These are phyloP conservation scores for Rhododendron kiyosumense DNA, from an alignment of 148 eudicot species.

Conservation along the genomic window DNA sequence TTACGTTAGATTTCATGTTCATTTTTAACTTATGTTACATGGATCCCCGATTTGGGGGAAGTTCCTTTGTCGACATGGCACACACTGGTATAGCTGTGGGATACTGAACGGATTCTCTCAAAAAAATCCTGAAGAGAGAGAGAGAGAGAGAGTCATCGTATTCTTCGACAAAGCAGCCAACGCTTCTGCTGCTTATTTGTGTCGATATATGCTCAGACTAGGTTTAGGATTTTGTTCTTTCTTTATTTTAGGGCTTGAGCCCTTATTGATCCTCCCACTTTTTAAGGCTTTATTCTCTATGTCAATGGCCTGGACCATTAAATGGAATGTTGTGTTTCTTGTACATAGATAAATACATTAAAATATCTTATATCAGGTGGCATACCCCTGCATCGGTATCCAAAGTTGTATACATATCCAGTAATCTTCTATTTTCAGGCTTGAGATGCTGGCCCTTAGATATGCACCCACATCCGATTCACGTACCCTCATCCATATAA, in stretches of 20 bases:
- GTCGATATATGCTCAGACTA: not conserved
- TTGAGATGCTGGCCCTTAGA: not conserved
- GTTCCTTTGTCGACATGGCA: not conserved
- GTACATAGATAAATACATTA: no score
- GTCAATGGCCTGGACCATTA: not conserved
- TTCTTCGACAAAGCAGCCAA: not conserved
- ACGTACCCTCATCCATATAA: not conserved
- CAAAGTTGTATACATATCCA: not conserved
- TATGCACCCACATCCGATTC: not conserved
- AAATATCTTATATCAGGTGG: not conserved
- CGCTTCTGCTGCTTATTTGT: not conserved
- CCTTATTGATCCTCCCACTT: not conserved
- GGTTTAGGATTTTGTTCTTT: not conserved
- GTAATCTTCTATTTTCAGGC: not conserved
- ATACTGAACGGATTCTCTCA: not conserved
- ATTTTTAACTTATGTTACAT: not conserved
- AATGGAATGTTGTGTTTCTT: not conserved
- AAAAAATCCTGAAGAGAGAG: not conserved
- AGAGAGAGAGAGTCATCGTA: no score
- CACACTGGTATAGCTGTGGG: not conserved
- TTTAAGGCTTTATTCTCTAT: not conserved
- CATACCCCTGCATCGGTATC: not conserved
- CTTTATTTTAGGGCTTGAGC: not conserved
- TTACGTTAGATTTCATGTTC: not conserved
- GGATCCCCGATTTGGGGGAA: not conserved